Evolutionary conservation across 164 flowering plant genomes (phyloP), one percentile per base, ranked within the genome.

Genomic region (Macadamia tetraphylla): DNA sequence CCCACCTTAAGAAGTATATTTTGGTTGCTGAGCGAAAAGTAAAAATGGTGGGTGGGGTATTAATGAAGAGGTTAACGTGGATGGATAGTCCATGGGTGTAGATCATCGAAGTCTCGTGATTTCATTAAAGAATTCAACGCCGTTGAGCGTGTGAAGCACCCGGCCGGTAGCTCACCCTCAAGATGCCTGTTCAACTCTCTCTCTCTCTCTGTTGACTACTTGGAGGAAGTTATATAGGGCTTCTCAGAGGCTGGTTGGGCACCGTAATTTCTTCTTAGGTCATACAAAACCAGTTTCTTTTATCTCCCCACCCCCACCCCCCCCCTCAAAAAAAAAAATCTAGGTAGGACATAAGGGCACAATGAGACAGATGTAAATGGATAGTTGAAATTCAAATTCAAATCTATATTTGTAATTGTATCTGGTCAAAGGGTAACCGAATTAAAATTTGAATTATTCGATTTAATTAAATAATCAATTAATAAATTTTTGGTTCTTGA

Each of bases 51-150:
- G 40, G 40, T 31, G 52, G 43, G 23, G 62, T 46, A 64, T 64
- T 49, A 72, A 62, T 29, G 63, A 64, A 68, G 67, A 46, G 31
- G 65, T 66, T 66, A 70, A 67, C 76, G 76, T 73, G 70, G 48
- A 60, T 23, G 32, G 44, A 51, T 66, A 35, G 3, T 65, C 75
- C 72, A 71, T 73, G 78, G 72, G 63, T 58, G 11, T 32, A 49
- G 60, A 42, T 65, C 92, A 87, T 75, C 76, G 73, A 85, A 86
- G 82, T 83, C 65, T 93, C 96, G 85, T 91, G 98, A 90, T 60
- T 80, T 78, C 68, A 85, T 83, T 91, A 94, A 92, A 90, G 81
- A 90, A 94, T 94, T 94, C 97, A 94, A 94, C 97, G 95, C 94
- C 75, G 71, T 76, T 78, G 90, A 73, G 87, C 74, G 99, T 86